Conservation (phyloP, 371 early-diverging fungal genomes). For the Syncephalastrum monosporum region DNA sequence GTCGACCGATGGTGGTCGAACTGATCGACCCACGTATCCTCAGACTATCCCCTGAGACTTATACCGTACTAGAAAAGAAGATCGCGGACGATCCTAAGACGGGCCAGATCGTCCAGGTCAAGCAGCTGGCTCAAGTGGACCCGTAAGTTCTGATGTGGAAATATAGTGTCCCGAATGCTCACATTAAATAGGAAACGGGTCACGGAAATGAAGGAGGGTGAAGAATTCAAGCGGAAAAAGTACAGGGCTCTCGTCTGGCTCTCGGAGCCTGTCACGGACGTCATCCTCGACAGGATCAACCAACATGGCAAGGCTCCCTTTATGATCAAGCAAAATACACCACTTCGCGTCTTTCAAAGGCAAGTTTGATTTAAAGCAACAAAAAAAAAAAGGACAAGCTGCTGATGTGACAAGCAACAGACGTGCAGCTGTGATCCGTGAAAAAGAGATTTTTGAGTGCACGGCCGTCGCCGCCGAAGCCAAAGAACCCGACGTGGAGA, state of each 20-base stretch:
- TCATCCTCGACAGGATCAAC: conserved; percentile 55
- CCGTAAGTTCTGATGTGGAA: conserved; percentile 16
- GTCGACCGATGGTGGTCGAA: conserved; percentile 94
- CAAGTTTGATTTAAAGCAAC: conserved; percentile 13
- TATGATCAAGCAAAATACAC: conserved; percentile 85
- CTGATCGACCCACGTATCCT: conserved; percentile 82
- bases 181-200: background rate
- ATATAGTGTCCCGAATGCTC: background rate
- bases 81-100: too few relatives aligned
- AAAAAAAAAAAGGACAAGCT: background rate
- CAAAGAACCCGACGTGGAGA: conserved; percentile 12
- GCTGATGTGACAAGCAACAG: conserved; percentile 31
- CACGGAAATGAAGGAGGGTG: conserved; percentile 76
- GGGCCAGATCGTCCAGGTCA: conserved; percentile 39
- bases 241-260: conserved; percentile 74
- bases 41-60: conserved; percentile 15
- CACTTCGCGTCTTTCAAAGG: conserved; percentile 90
- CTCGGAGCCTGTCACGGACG: conserved; percentile 52
- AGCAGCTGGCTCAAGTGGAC: conserved; percentile 44
- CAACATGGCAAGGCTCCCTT: conserved; percentile 45
- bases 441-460: conserved; percentile 65
- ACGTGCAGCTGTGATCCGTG: conserved; percentile 73
- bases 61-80: too few relatives aligned
- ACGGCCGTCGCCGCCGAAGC: conserved; percentile 11
- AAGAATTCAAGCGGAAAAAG: conserved; percentile 77